Conservation (phyloP, 2,329 filamentous ascomycete species). For the Aspergillus sp. region DNA sequence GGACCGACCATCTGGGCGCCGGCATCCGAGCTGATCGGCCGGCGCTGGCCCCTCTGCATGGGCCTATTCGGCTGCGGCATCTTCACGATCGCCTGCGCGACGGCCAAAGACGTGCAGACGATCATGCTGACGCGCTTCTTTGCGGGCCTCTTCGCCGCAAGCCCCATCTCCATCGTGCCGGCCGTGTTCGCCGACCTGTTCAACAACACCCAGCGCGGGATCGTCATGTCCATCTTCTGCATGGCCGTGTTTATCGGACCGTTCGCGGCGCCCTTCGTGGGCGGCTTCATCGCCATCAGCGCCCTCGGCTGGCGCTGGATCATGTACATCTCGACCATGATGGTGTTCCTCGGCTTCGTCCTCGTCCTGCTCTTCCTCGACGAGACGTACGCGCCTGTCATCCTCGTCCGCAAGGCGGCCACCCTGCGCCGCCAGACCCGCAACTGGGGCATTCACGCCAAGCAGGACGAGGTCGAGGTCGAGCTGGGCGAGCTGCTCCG, state of each 20-base stretch:
- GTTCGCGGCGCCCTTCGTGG: constrained; percentile 50
- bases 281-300: constrained; percentile 52
- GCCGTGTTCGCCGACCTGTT: constrained; percentile 52
- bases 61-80: constrained; percentile 44
- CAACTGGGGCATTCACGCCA: constrained; percentile 62
- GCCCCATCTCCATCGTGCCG: constrained; percentile 45
- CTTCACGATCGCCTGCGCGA: constrained; percentile 48
- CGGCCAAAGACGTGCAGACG: constrained; percentile 40
- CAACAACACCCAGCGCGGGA: constrained; percentile 43
- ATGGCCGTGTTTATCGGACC: constrained; percentile 53
- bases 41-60: constrained; percentile 52
- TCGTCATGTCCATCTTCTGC: constrained; percentile 50
- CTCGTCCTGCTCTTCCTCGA: constrained; percentile 45
- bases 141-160: constrained; percentile 46
- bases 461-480: constrained; percentile 54
- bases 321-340: constrained; percentile 52
- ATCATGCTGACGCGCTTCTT: constrained; percentile 49
- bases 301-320: constrained; percentile 54
- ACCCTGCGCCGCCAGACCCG: constrained; percentile 53
- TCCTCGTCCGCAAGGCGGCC: constrained; percentile 40
- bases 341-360: constrained; percentile 50
- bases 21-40: constrained; percentile 59
- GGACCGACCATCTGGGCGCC: constrained; percentile 65
- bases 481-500: constrained; percentile 48
- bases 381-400: constrained; percentile 54